phyloP scores from a whole-genome alignment of 2,329 filamentous ascomycete genomes.

The Fusarium verticillioides region DNA sequence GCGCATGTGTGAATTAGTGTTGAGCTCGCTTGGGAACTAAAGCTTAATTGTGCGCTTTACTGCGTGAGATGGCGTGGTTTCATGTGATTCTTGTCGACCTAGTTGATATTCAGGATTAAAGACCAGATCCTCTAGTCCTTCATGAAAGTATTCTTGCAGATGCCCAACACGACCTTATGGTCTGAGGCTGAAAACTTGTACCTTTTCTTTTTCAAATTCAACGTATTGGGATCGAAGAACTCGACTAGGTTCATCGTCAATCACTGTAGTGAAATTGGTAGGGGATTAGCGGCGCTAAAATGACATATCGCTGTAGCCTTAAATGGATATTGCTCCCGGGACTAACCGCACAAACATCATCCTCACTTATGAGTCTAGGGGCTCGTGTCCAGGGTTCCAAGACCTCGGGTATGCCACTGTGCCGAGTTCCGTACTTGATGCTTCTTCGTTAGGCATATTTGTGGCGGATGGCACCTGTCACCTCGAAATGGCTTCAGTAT shows the following conservation, averaged over 20 bases:
- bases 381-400: too few species aligned
- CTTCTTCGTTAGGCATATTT: not conserved
- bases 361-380: not conserved
- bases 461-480: not conserved
- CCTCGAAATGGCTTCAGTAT: not conserved
- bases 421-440: not conserved
- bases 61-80: not conserved
- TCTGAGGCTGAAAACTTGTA: too few species aligned
- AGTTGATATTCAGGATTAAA: not conserved
- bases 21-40: not conserved
- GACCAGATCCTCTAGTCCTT: accelerated
- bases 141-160: accelerated
- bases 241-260: not conserved
- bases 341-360: not conserved
- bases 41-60: not conserved
- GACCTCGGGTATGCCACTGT: not conserved
- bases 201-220: not conserved
- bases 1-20: not conserved
- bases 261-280: not conserved
- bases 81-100: not conserved
- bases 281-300: not conserved
- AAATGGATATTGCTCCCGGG: not conserved
- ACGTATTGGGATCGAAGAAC: too few species aligned
- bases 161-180: not conserved
- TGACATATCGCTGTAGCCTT: not conserved